Evolutionary conservation across 805 yeast genomes (phyloP), one percentile per base, ranked within the genome.

Genomic region (Ogataea minuta): DNA sequence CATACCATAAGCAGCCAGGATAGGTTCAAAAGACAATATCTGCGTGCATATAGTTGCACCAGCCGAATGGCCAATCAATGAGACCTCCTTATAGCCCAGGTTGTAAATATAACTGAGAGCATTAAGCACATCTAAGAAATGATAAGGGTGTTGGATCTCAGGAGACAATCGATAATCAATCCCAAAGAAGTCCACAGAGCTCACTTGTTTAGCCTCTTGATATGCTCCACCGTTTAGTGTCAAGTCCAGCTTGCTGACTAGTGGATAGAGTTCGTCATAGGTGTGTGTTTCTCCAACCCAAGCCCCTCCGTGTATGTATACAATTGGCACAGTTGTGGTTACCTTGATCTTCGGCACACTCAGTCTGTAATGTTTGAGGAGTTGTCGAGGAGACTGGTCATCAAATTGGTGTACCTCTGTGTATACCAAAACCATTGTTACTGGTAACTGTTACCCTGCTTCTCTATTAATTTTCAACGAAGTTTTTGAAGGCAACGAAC

Each of bases 241-340:
- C 48, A 49, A 14, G 43, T 51, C 51, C 2, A 52, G 44, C 15
- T 48, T 39, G 7, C 36, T 25, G 15, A 60, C 46, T 30, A 79
- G 42, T 9, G 46, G 49, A 8, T 63, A 64, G 38, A 76, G 77
- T 50, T 83, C 91, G 27, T 70, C 60, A 19, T 63, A 71, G 0
- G 89, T 81, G 54, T 82, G 81, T 3, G 46, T 56, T 1, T 79
- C 76, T 53, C 84, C 95, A 45, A 86, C 68, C 95, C 95, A 87
- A 0, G 89, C 95, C 0, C 96, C 96, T 1, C 96, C 96, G 60
- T 87, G 96, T 27, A 87, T 71, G 49, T 78, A 80, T 1, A 85
- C 70, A 5, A 54, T 25, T n/a, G 56, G 53, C 12, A 14, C 26
- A 16, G 11, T 23, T 4, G 19, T 9, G 3, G 31, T 12, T 4